phyloP scores from a whole-genome alignment of 768 basidiomycete genomes.

The Lentinus brumalis region DNA sequence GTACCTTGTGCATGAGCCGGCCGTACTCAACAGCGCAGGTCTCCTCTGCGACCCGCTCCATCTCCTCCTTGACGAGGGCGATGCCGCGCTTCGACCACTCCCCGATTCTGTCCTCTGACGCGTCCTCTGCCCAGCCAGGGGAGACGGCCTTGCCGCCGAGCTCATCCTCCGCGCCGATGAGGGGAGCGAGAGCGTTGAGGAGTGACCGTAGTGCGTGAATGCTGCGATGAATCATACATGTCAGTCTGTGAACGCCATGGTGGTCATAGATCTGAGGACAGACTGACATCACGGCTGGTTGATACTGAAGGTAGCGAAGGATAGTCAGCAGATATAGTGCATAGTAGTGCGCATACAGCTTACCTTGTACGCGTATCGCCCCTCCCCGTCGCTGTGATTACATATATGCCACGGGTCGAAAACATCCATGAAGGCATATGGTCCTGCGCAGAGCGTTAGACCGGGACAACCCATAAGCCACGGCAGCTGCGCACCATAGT shows the following conservation, averaged over 20 bases:
- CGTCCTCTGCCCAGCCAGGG: slow-evolving; percentile 66
- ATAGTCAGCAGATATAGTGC: not conserved
- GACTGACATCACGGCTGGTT: slow-evolving; percentile 75
- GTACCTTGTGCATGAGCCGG: slow-evolving; percentile 67
- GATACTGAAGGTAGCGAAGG: slow-evolving; percentile 43
- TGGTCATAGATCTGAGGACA: not conserved
- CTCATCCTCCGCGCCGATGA: slow-evolving; percentile 82
- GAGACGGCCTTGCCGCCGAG: slow-evolving; percentile 49
- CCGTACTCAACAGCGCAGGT: slow-evolving; percentile 67
- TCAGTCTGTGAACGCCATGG: not conserved
- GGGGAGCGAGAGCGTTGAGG: slow-evolving; percentile 74
- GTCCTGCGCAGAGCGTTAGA: slow-evolving; percentile 48
- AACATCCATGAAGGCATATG: slow-evolving; percentile 95
- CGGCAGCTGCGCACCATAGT: slow-evolving; percentile 56
- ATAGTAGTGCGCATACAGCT: slow-evolving; percentile 18
- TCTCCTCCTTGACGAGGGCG: slow-evolving; percentile 54
- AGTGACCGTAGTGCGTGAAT: slow-evolving; percentile 79
- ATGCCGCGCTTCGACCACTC: slow-evolving; percentile 64
- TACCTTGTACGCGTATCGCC: slow-evolving; percentile 74
- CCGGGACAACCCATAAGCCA: not conserved
- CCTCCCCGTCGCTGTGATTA: slow-evolving; percentile 82
- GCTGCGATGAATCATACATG: slow-evolving; percentile 35
- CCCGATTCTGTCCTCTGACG: slow-evolving; percentile 51
- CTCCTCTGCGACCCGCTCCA: slow-evolving; percentile 62
- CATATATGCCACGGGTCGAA: slow-evolving; percentile 86